Evolutionary conservation across 805 yeast genomes (phyloP).

Genomic region (Helenozyma rhizophorensis): DNA sequence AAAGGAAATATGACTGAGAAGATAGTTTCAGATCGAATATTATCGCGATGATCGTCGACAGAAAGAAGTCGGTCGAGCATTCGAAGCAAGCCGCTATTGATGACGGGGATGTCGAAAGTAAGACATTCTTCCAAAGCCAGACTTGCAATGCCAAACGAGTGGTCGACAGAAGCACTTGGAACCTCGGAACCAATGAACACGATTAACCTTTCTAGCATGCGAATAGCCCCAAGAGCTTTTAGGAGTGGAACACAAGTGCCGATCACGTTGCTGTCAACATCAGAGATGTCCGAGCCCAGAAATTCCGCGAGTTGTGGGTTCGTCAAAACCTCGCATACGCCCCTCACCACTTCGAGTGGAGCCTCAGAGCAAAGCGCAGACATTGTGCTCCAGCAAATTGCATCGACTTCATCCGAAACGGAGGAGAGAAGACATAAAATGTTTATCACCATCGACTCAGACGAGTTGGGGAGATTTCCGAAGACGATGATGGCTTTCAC

Average conservation of each 20-base stretch:
- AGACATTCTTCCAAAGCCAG: conserved; percentile 27
- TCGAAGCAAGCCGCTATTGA: conserved; percentile 39
- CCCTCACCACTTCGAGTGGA: conserved; percentile 23
- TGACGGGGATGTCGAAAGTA: conserved; percentile 30
- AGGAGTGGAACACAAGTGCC: conserved; percentile 1
- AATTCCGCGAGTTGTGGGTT: conserved; percentile 19
- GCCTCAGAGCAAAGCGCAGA: conserved; percentile 34
- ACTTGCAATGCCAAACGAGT: conserved; percentile 25
- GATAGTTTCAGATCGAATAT: conserved; percentile 6
- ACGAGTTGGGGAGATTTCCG: conserved; percentile 42
- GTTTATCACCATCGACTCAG: conserved; percentile 34
- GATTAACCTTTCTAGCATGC: conserved; percentile 29
- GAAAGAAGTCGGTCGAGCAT: conserved; percentile 38
- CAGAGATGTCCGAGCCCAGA: conserved; percentile 4
- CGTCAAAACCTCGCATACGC: conserved; percentile 18
- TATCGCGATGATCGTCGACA: conserved; percentile 18
- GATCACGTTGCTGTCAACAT: conserved; percentile 2
- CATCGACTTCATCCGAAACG: conserved; percentile 30
- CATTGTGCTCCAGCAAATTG: conserved; percentile 36
- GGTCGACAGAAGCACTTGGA: background rate
- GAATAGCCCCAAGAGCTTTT: conserved; percentile 33
- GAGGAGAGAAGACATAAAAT: conserved; percentile 41
- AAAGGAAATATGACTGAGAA: conserved; percentile 30
- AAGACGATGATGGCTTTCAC: conserved; percentile 41
- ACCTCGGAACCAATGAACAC: conserved; percentile 6